These are phyloP conservation scores for Phytophthora litchii DNA, from an alignment of 352 stramenopile species.

Conservation along the genomic window DNA sequence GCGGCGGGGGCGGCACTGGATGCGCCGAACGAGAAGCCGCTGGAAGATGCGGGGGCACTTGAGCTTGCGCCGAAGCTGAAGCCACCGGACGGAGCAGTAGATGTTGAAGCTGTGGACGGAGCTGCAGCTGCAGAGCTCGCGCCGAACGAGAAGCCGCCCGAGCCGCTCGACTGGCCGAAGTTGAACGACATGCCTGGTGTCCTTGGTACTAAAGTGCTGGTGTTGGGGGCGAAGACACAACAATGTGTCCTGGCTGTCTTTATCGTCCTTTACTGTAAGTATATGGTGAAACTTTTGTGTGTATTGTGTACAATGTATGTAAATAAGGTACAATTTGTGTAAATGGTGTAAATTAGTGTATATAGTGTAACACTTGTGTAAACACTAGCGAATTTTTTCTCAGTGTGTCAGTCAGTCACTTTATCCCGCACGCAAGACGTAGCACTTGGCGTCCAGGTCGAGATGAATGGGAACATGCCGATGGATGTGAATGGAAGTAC, in stretches of 20 bases:
- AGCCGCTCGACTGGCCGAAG: constrained; percentile 33
- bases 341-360: no score
- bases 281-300: no score
- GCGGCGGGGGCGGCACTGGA: constrained; percentile 12
- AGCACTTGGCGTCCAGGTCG: not conserved
- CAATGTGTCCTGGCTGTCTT: no score
- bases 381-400: constrained; percentile 13
- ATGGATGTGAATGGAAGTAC: constrained; percentile 42
- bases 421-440: constrained; percentile 12
- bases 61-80: constrained; percentile 38
- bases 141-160: constrained; percentile 33
- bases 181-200: constrained; percentile 43
- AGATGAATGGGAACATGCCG: constrained; percentile 42
- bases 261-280: no score
- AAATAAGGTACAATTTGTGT: no score
- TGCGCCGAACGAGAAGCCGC: constrained; percentile 12
- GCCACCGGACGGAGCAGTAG: constrained; percentile 15
- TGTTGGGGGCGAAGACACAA: not conserved
- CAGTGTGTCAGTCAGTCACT: constrained; percentile 13
- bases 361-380: no score
- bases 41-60: constrained; percentile 4
- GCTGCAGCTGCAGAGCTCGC: constrained; percentile 16
- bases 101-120: constrained; percentile 9
- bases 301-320: no score
- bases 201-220: not conserved